A percentile compares a stretch with the other conserved stretches of the same genome.
Evolutionary conservation across 345 rosid genomes (phyloP).

Genomic region (Diplotaxis tenuifolia): DNA sequence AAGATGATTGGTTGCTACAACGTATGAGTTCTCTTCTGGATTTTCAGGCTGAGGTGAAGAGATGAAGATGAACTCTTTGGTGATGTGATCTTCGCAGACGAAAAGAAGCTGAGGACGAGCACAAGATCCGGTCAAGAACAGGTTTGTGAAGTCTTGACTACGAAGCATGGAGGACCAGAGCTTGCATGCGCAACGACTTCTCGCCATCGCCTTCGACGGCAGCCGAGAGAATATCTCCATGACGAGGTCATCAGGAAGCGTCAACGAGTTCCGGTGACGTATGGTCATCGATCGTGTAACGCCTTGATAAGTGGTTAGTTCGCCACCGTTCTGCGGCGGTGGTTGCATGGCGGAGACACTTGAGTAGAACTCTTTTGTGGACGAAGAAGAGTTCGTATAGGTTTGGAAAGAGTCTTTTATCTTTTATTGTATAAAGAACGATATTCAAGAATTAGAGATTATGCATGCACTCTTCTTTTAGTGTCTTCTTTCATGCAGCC

Average conservation of each 20-base stretch:
- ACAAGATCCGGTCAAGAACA: not conserved
- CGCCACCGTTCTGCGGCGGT: not conserved
- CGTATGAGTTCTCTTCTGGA: not conserved
- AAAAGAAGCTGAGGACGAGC: not conserved
- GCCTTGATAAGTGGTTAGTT: not conserved
- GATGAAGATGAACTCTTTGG: not conserved
- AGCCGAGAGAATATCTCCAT: not conserved
- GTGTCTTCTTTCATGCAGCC: not conserved
- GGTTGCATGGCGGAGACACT: not conserved
- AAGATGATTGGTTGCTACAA: not conserved
- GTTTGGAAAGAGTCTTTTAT: not conserved
- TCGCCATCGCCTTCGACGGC: not conserved
- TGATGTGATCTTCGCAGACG: not conserved
- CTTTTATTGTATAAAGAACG: not conserved
- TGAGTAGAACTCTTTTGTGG: not conserved
- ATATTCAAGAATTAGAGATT: not conserved
- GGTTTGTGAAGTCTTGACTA: not conserved
- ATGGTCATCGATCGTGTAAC: not conserved
- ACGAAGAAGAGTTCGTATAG: not conserved
- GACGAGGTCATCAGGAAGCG: not conserved
- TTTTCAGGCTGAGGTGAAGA: not conserved
- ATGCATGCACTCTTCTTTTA: not conserved
- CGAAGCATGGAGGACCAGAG: not conserved
- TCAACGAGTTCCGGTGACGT: not conserved
- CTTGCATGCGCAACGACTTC: not conserved